Evolutionary conservation across 2,329 filamentous ascomycete genomes (phyloP), one percentile per base, ranked within the genome.

Genomic region (Cercospora canescens): DNA sequence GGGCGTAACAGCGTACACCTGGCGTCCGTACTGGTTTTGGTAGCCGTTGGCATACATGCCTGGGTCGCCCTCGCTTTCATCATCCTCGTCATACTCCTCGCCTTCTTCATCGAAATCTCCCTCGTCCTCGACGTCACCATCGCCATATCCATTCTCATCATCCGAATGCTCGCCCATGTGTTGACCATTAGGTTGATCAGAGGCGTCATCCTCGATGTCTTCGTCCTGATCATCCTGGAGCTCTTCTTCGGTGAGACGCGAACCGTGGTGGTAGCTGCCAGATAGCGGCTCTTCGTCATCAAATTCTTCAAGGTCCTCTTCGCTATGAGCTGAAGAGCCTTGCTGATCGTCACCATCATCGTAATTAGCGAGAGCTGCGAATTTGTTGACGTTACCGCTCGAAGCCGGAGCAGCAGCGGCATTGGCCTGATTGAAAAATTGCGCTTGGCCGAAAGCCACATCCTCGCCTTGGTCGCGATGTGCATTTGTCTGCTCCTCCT

Each of bases 211-310:
- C 24, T 70, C 71, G 14, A 56, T 59, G n/a, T 68, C 67, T 8
- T 68, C 70, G 35, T 69, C 69, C 8, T 65, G 67, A 11, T 72
- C 62, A 11, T 69, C 66, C 28, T 66, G 66, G n/a, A 63, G 55
- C 8, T 68, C 69, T 24, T 66, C 66, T 24, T 69, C 59, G 6
- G 65, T 67, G 21, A 68, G 52, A 18, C 37, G 35, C 7, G 68
- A 39, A 12, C 55, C 63, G 34, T 63, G 56, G 3, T 72, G 66
- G 39, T 70, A 68, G 52, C 68, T 70, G 18, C 64, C 64, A 7
- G 62, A 61, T 7, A 64, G 60, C 30, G 54, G 62, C 48, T 66
- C 60, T 18, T 62, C 66, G 2, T 62, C 63, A 26, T 69, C 61
- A 9, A 63, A 62, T 11, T 62, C 26, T 54, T 55, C 56, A 28